Conservation (phyloP, 2,329 filamentous ascomycete genomes). For the Grosmannia clavigera region DNA sequence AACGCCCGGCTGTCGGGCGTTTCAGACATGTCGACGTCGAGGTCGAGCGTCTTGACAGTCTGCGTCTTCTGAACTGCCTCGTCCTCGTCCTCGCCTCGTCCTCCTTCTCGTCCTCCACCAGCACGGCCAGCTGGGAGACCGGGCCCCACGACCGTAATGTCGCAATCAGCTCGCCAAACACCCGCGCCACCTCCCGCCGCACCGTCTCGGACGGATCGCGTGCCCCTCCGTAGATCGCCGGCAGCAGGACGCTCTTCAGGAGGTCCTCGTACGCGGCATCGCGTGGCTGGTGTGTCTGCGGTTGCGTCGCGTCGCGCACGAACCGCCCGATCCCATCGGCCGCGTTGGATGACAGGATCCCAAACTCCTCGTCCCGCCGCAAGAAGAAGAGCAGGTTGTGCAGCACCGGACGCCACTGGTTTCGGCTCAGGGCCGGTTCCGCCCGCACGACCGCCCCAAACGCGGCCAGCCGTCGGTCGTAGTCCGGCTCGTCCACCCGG, state of each 20-base stretch:
- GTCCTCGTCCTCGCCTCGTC: conserved; percentile 32
- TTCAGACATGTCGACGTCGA: conserved; percentile 3
- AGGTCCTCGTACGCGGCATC: conserved; percentile 37
- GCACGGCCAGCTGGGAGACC: conserved; percentile 59
- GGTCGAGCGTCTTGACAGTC: conserved; percentile 1
- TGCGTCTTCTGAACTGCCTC: no score
- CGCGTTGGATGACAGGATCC: conserved; percentile 68
- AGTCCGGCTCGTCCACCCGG: conserved; percentile 76
- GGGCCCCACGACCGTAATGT: conserved; percentile 56
- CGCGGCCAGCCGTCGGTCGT: conserved; percentile 65
- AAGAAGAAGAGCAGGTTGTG: conserved; percentile 86
- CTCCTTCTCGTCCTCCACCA: conserved; percentile 43
- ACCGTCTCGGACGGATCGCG: conserved; percentile 73
- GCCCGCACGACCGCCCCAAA: conserved; percentile 58
- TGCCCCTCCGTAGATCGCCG: conserved; percentile 63
- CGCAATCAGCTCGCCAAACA: conserved; percentile 68
- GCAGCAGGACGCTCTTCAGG: conserved; percentile 54
- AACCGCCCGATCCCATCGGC: conserved; percentile 71
- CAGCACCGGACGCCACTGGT: conserved; percentile 77
- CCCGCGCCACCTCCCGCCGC: conserved; percentile 65
- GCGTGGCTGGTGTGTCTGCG: conserved; percentile 17
- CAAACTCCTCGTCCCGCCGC: conserved; percentile 75
- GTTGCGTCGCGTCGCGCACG: conserved; percentile 44
- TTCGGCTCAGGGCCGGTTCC: conserved; percentile 38
- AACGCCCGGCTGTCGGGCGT: conserved; percentile 53